Evolutionary conservation across 2,329 filamentous ascomycete species (phyloP).

Genomic region (Colletotrichum abscissum): DNA sequence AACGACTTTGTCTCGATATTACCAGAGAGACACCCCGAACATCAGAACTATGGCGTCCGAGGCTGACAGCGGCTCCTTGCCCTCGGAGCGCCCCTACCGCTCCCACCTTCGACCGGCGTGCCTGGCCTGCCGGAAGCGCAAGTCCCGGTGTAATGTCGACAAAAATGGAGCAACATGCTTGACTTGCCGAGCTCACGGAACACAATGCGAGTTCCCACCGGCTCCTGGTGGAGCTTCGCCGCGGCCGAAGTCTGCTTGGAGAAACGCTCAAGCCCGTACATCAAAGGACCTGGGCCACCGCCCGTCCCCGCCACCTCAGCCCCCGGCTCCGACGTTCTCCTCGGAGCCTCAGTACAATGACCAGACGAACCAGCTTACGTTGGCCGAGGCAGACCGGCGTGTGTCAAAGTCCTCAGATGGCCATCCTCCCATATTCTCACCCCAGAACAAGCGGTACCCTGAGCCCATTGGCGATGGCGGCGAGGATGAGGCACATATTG

Average conservation of each 20-base stretch:
- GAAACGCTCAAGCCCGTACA: background rate
- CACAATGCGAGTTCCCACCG: slow-evolving; percentile 64
- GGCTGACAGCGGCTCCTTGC: background rate
- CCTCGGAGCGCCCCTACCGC: slow-evolving; percentile 62
- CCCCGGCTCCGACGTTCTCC: background rate
- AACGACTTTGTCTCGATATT: background rate
- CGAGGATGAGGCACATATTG: slow-evolving; percentile 62
- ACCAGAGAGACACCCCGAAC: rapidly evolving
- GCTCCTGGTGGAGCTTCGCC: slow-evolving; percentile 5
- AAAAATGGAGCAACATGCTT: slow-evolving; percentile 62
- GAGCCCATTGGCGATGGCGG: slow-evolving; percentile 38
- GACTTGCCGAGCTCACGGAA: slow-evolving; percentile 68
- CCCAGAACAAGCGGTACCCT: slow-evolving; percentile 2
- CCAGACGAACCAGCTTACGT: background rate
- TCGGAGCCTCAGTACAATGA: background rate
- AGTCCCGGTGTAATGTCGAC: slow-evolving; percentile 71
- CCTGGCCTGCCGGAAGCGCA: slow-evolving; percentile 68
- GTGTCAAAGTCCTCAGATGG: slow-evolving; percentile 1
- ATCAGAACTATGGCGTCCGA: slow-evolving; percentile 4
- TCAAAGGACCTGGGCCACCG: slow-evolving; percentile 4
- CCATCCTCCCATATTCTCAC: background rate
- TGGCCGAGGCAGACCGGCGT: slow-evolving; percentile 40
- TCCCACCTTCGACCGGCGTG: slow-evolving; percentile 72
- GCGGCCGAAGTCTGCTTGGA: slow-evolving; percentile 27
- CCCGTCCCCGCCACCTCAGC: background rate